Evolutionary conservation across 192 early-diverging fungal genomes (phyloP), one percentile per base, ranked within the genome.

Genomic region (Backusella tarrabulga): DNA sequence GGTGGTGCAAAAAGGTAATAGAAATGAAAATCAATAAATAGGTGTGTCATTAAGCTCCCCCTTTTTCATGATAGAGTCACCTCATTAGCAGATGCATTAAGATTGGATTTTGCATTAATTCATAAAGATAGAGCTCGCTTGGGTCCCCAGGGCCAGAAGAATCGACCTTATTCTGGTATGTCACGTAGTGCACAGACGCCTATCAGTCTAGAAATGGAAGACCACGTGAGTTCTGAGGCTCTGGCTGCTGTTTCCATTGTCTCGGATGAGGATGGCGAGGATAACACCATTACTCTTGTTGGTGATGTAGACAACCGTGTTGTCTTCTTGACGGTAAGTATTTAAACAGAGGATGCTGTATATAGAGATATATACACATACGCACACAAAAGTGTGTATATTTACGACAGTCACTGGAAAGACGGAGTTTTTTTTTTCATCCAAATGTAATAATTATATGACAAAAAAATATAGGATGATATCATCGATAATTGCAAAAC

Each of bases 21-120:
- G 95, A 84, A 71, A 34, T 21, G 29, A 41, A 34, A 66, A n/a
- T 17, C 14, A n/a, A 41, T 36, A 67, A 44, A 19, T 67, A 50
- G 1, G 3, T 26, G 38, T 9, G 38, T 40, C 1, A 40, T 40
- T 40, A 40, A 40, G 12, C 38, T 11, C 38, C 11, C 38, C 38
- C 12, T 42, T 23, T 32, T 26, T 23, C 1, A 35, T n/a, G 9
- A 56, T 17, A 89, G 87, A 78, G 88, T 85, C 19, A 97, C 98
- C 6, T 91, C 93, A 23, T 85, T 99, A 63, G 96, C 97, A 15
- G 97, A 99, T 83, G 87, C 90, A 14, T 85, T 98, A 74, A 89
- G 93, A 74, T 83, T 97, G 75, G 92, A 95, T 76, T 99, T 99
- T 87, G 96, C 97, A 54, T 87, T 98, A 82, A 97, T 99, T 78